Base-by-base conservation (phyloP, 345 rosid species). In the Sisymbrium altissimum region DNA sequence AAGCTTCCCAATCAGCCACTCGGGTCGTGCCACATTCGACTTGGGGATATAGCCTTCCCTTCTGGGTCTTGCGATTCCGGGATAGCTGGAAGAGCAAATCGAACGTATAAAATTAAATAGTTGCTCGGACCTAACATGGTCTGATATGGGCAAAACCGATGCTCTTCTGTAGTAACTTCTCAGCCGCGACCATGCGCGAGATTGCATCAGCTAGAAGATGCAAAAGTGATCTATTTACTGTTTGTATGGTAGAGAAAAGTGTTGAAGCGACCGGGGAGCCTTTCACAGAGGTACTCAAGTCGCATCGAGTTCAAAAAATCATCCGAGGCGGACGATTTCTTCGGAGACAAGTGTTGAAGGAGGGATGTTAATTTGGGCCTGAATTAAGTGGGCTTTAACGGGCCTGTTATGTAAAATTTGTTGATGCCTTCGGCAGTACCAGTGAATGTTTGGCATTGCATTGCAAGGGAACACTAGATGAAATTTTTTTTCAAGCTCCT, bases 1-100 rank as follows among this genome's bases (percentile, higher is more conserved):
- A 0, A 85, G 70, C 74, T 64, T 78, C 2, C 82, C 75, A 36
- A 88, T 82, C 49, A 82, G 54, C 84, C 84, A 84, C 66, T 87
- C 86, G 65, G 80, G 82, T 54, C 77, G 75, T 18, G 85, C 83
- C 9, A 75, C 61, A 10, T 40, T 35, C 12, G 94, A 73, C 32
- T 40, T 80, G 25, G 41, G 48, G 33, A 52, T 80, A 10, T 50
- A 30, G 61, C 61, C 82, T 38, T 80, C 75, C n/a, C 72, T 79
- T 33, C 67, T 63, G 7, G 74, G 70, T 64, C 61, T 71, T 7
- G 69, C 4, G 32, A 53, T 74, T 54, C 44, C 69, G 40, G 50
- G 4, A 4, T 46, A 1, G 53, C 7, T 44, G 43, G 44, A 70
- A 70, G 67, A 71, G 30, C 9, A 39, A 65, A 56, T n/a, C 14